phyloP scores from a whole-genome alignment of 2,329 filamentous ascomycete species.

The Chaetomium globosum region DNA sequence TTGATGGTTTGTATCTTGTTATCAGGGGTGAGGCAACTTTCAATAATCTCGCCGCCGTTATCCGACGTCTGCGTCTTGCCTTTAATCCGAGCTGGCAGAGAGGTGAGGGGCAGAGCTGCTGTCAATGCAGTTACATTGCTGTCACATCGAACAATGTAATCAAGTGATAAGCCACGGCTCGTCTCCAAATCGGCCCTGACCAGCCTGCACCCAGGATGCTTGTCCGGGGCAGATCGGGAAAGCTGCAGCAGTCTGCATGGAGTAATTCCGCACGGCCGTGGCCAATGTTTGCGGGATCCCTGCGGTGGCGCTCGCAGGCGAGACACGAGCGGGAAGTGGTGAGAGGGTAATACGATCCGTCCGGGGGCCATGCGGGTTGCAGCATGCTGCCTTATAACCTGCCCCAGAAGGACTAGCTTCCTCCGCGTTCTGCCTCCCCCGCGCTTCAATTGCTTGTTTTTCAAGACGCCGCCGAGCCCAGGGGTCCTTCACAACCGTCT shows the following conservation, averaged over 20 bases:
- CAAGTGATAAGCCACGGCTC: neutral
- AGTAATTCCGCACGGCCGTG: constrained; percentile 17
- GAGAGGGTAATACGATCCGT: constrained; percentile 28
- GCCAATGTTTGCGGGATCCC: constrained; percentile 27
- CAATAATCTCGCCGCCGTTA: neutral
- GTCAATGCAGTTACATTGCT: neutral
- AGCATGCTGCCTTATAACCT: constrained; percentile 32
- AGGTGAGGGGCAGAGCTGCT: neutral
- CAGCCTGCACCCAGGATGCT: neutral
- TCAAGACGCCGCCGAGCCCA: constrained; percentile 2
- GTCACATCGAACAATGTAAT: neutral
- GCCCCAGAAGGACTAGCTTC: constrained; percentile 29
- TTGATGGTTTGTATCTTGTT: neutral
- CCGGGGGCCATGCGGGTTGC: constrained; percentile 20
- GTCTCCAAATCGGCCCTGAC: neutral
- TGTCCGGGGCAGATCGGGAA: neutral
- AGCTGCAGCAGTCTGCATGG: constrained; percentile 1
- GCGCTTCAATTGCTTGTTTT: constrained; percentile 24
- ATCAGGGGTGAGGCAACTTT: neutral
- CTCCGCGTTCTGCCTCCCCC: constrained; percentile 30
- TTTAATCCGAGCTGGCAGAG: neutral
- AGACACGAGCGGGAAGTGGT: constrained; percentile 24
- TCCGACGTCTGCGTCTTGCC: neutral
- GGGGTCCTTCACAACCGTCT: constrained; percentile 5
- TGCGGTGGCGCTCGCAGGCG: constrained; percentile 26